Evolutionary conservation across 805 yeast species (phyloP), one percentile per base, ranked within the genome.

Genomic region (Yarrowia bubula): DNA sequence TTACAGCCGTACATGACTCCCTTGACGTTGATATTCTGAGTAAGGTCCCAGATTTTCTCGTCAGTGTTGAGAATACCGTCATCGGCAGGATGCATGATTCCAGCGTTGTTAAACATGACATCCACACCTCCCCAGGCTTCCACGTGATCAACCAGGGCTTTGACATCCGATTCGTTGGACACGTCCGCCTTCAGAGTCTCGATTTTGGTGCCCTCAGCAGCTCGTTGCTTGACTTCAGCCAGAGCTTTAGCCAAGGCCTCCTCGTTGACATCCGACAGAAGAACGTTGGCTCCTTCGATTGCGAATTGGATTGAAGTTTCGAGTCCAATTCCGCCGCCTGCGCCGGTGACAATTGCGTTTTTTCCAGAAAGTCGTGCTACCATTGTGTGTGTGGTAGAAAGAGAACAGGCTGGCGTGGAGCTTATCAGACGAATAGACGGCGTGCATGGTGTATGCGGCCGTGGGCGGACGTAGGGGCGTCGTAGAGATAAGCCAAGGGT

Each of bases 21-120:
- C 71, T 74, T 74, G 68, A 75, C 77, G 66, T 75, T 75, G 67
- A 75, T 74, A 61, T 68, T 69, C 67, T 72, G 75, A 38, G 78
- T 76, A 62, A 73, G 67, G 64, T 75, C 78, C 78, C 78, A 75
- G 68, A 75, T 69, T 55, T 68, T 67, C 61, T 75, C 77, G 18
- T 67, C 69, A 37, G 78, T 75, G 66, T 73, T 72, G 64, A 75
- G 69, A 35, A 73, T 75, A 10, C 72, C 73, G 66, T 71, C 74
- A 61, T 72, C 73, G 65, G 71, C 64, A 43, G 72, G 71, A 67
- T 70, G 75, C 75, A 71, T 72, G 67, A 90, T 87, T 67, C 97
- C 97, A n/a, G 97, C 97, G 74, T 92, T 92, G 78, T 92, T 92
- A 69, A 92, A 83, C 73, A 92, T 81, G 18, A 90, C 80, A 76